Conservation (phyloP, 805 yeast genomes). For the Ogataea naganishii region DNA sequence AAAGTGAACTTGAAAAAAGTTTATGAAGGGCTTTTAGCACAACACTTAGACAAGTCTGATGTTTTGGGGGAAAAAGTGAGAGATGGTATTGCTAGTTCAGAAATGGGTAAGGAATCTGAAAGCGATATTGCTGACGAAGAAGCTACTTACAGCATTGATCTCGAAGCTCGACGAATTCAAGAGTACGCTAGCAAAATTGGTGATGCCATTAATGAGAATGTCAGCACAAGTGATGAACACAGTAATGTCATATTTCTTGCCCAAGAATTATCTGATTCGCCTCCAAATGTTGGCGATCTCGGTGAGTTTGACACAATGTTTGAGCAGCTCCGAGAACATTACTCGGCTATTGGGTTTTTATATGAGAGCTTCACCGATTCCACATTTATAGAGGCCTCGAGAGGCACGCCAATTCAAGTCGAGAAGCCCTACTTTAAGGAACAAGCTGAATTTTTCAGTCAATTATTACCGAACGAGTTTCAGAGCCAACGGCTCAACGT, state of each 20-base stretch:
- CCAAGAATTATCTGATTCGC: neutral
- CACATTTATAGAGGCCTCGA: conserved; percentile 7
- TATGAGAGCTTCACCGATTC: conserved; percentile 7
- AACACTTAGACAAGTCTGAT: neutral
- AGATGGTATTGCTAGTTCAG: neutral
- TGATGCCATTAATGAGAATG: conserved; percentile 3
- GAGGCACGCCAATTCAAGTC: conserved; percentile 1
- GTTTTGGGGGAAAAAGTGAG: neutral
- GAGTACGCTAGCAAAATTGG: conserved; percentile 17
- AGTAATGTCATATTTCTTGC: conserved; percentile 9
- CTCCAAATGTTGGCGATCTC: conserved; percentile 10
- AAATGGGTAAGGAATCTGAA: neutral
- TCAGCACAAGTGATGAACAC: conserved; percentile 2
- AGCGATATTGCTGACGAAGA: neutral
- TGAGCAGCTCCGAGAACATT: conserved; percentile 20
- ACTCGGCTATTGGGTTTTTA: conserved; percentile 9
- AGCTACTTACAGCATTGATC: no score
- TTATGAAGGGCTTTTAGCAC: conserved; percentile 1
- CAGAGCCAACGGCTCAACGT: neutral
- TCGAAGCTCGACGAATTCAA: conserved; percentile 15
- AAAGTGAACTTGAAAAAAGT: no score
- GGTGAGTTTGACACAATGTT: conserved; percentile 27
- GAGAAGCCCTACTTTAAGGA: conserved; percentile 3
- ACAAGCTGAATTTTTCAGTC: conserved; percentile 3
- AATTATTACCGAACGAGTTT: conserved; percentile 7